Base-by-base conservation (phyloP, 345 rosid species). In the Erodium maritimum region DNA sequence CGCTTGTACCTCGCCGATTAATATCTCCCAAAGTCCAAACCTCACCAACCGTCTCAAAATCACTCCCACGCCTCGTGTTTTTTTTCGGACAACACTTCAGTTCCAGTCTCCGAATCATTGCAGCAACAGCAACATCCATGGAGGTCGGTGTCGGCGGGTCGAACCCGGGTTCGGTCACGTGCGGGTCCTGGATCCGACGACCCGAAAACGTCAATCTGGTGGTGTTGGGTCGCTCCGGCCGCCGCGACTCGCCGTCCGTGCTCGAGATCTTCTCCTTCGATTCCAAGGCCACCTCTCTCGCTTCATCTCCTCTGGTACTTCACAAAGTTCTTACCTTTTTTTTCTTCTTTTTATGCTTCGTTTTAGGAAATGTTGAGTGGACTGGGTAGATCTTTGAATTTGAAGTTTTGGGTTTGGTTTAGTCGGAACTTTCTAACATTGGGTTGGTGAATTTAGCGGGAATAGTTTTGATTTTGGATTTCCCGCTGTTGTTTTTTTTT, bases 161-260 rank as follows among this genome's bases (percentile, higher is more conserved):
- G 14, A 6, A 29, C 34, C 34, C 70, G 20, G 82, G 73, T 20
- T 56, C 73, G 54, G 86, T 86, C 59, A 77, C 82, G 50, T 86
- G 88, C 61, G 93, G 95, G 59, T 82, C 98, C 66, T 88, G 98
- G 98, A 86, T 91, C 79, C 87, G 91, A 58, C 77, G 89, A 45
- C 89, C 93, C 52, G 95, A 81, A 76, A 86, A 80, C 62, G 70
- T 76, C 53, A 80, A 71, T 66, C 69, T 78, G 65, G 93, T 76
- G 21, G 76, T 88, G 29, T 62, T 91, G 72, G 90, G 81, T 57
- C 82, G 69, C 80, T 81, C 90, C 2, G 67, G 75, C 55, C 72
- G 72, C 46, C 68, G 70, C 63, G 65, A 55, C 52, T 69, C 90
- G 34, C 71, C 89, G 19, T 71, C 96, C 34, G 73, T 65, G 55